Base-by-base conservation (phyloP, 306 rosid species). In the Vachellia pachyceras region DNA sequence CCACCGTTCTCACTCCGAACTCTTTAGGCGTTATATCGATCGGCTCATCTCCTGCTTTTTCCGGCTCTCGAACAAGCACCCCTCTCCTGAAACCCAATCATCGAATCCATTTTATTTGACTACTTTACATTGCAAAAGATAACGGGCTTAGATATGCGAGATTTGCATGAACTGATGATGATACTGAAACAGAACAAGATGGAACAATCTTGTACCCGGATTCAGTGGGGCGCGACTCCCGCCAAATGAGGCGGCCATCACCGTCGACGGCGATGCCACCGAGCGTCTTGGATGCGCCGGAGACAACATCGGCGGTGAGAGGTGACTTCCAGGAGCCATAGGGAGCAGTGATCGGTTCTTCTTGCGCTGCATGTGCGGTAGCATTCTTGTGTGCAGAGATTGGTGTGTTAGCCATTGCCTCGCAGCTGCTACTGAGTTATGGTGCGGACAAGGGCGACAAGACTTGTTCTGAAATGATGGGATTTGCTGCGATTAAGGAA, bases 281-380 rank as follows among this genome's bases (percentile, higher is more conserved):
- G 68, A 95, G 97, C 0, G 66, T 58, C 87, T 93, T 95, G 54
- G 94, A 85, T 23, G 99, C 85, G 33, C 97, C 99, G 54, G 97
- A 91, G 79, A 95, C 98, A 39, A 86, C 90, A 25, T 93, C 98
- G 63, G 98, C 85, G 41, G 97, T 88, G 88, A 95, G 86, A 5
- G 97, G 94, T 22, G 99, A 95, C 73, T 87, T 92, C 99, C 99
- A 93, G 5, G 99, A 88, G 25, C 99, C 99, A 68, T 89, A 93
- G 1, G 98, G 98, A 40, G 96, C 91, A 11, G 86, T 42, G 66
- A 78, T 55, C 83, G 35, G 85, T n/a, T 76, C 80, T 71, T 77
- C 83, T 67, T 79, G 71, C 18, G 83, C 12, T 25, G 83, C 81
- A 5, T 79, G 71, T 18, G 83, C 12, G n/a, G 81, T 79, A 5